phyloP scores from a whole-genome alignment of 2,329 filamentous ascomycete species.

The Fusarium begoniae region DNA sequence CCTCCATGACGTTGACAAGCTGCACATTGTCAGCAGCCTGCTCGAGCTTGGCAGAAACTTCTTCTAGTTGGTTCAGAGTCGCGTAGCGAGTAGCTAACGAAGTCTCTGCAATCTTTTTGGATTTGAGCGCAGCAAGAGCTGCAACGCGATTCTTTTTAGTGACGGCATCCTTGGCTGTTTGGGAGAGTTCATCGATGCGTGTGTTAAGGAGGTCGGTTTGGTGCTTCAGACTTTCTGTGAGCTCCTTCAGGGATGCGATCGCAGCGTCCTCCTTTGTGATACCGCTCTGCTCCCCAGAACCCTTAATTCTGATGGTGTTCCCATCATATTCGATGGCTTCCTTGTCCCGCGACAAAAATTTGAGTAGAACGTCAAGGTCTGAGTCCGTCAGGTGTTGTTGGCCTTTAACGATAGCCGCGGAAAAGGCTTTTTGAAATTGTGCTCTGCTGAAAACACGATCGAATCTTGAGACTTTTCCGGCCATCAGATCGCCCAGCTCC shows the following conservation, averaged over 20 bases:
- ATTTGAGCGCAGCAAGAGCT: conserved; percentile 81
- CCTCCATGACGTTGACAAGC: conserved; percentile 83
- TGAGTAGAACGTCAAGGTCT: conserved; percentile 76
- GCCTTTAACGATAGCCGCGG: conserved; percentile 59
- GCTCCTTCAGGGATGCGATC: conserved; percentile 83
- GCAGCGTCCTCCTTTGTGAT: conserved; percentile 83
- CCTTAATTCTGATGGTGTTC: conserved; percentile 78
- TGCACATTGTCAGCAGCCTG: conserved; percentile 86
- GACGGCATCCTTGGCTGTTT: conserved; percentile 75
- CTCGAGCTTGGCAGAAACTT: conserved; percentile 83
- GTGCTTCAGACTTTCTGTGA: conserved; percentile 77
- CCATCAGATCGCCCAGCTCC: conserved; percentile 58
- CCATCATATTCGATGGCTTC: conserved; percentile 67
- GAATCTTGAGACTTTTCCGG: conserved; percentile 59
- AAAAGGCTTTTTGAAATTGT: conserved; percentile 70
- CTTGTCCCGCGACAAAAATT: conserved; percentile 75
- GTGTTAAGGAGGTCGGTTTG: conserved; percentile 73
- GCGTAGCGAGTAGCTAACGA: conserved; percentile 76
- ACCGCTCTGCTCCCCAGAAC: conserved; percentile 54
- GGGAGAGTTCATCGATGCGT: conserved; percentile 72
- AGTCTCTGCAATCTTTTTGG: conserved; percentile 82
- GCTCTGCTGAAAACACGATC: conserved; percentile 74
- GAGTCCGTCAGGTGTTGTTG: conserved; percentile 62
- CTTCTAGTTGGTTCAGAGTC: conserved; percentile 82
- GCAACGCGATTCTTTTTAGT: conserved; percentile 75